Base-by-base conservation (phyloP, 2,329 filamentous ascomycete species). In the Colletotrichum tamarilloi region DNA sequence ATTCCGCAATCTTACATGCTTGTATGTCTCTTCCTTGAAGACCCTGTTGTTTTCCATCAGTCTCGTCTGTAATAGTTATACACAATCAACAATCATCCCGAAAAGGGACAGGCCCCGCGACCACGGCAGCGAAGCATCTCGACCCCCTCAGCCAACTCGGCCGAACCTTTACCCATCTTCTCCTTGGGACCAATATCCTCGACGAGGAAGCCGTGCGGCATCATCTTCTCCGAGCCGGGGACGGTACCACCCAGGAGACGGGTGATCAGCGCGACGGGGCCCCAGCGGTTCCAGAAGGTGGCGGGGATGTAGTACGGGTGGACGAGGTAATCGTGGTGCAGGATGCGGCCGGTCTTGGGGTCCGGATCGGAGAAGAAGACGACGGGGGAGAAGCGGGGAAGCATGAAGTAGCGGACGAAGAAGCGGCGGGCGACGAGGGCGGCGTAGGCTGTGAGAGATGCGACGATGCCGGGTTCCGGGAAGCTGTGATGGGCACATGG, bases 291-390 rank as follows among this genome's bases (percentile, higher is more conserved):
- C 89, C 87, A 90, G 53, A 89, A 80, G 0, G 88, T 92, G 32
- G 86, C 86, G 73, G 88, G 85, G 28, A 89, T 85, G 80, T 94
- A 94, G 81, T 89, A 93, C 2, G 92, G 93, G 59, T 90, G 88
- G 12, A 89, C 88, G 30, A 91, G 86, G 81, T 90, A 93, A 49
- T 84, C 76, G 0, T 83, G 76, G 79, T 77, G 79, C 66, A 86
- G 84, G 74, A 90, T 86, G 3, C 88, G 87, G 0, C 88, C 88
- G 0, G 88, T 87, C 35, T 85, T 81, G 11, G 85, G 82, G 74
- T 93, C 88, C 0, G 88, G 83, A 0, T 88, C 83, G 1, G 83
- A 82, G 55, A 90, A 64, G 68, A 80, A 79, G 68, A 81, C 75
- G 76, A 85, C 72, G 79, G 79, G 76, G 77, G 81, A 68, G 78